Percentiles rank a stretch among this genome's conserved stretches.
phyloP scores from a whole-genome alignment of 2,329 filamentous ascomycete genomes.

The Oidium heveae region DNA sequence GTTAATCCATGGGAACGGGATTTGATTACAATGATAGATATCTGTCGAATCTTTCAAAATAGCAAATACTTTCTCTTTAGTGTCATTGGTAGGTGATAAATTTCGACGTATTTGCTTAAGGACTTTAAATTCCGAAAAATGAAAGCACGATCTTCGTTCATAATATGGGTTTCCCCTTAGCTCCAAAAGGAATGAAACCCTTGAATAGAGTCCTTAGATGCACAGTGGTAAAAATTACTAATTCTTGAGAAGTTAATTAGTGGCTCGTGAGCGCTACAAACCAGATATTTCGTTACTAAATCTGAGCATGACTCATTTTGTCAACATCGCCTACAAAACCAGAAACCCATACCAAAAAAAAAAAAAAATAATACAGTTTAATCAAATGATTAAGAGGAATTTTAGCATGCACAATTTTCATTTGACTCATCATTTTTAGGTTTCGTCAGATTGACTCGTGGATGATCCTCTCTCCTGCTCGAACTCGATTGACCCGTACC shows the following conservation, averaged over 20 bases:
- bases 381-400: conserved; percentile 3
- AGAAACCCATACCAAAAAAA: conserved; percentile 6
- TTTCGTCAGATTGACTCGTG: conserved; percentile 59
- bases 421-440: conserved; percentile 52
- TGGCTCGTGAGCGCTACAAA: no score
- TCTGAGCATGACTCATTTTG: neutral
- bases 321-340: conserved; percentile 2
- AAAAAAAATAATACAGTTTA: conserved; percentile 4
- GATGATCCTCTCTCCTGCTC: conserved; percentile 38
- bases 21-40: no score
- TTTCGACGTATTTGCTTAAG: no score
- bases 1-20: no score
- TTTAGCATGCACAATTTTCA: conserved; percentile 71
- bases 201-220: neutral
- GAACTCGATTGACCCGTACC: conserved; percentile 29
- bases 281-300: no score
- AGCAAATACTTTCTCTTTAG: no score
- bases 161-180: no score
- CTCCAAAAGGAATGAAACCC: neutral
- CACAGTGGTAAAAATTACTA: neutral
- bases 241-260: conserved; percentile 1
- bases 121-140: no score
- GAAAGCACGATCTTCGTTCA: no score
- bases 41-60: no score
- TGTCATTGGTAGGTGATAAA: no score